These are phyloP conservation scores for Flaveria linearis DNA, from an alignment of 129 eudicot genomes.

Conservation along the genomic window DNA sequence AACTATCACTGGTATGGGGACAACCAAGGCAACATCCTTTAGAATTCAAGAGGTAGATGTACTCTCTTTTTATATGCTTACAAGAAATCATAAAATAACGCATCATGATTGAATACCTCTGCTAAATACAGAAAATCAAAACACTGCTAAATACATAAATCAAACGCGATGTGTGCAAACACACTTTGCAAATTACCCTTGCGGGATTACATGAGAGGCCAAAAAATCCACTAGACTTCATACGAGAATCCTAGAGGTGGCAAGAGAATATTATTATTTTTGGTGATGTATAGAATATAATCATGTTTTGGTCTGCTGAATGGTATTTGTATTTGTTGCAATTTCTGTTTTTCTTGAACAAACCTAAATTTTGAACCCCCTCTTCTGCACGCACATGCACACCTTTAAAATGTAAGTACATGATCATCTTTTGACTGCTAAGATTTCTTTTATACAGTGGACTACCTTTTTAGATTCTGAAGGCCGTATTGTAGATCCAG, in stretches of 20 bases:
- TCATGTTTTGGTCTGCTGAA: neutral
- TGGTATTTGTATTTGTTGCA: neutral
- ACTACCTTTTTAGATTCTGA: conserved; percentile 71
- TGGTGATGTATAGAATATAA: neutral
- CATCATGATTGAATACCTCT: neutral
- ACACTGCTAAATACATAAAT: neutral
- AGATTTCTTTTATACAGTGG: conserved; percentile 57
- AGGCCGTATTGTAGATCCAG: conserved; percentile 69
- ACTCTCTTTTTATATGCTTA: conserved; percentile 1
- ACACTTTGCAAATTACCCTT: neutral
- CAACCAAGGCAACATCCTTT: conserved; percentile 90
- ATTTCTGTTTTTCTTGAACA: neutral
- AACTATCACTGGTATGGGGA: conserved; percentile 83
- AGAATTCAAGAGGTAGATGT: conserved; percentile 72
- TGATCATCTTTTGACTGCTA: neutral
- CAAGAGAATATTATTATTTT: neutral
- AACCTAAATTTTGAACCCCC: neutral
- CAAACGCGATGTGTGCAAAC: neutral
- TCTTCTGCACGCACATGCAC: conserved; percentile 6
- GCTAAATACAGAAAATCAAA: neutral
- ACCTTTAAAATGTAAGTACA: neutral
- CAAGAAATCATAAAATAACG: neutral
- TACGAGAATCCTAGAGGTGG: conserved; percentile 9
- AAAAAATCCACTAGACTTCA: neutral
- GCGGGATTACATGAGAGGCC: neutral